Base-by-base conservation (phyloP, 305 asterid genomes). In the Fraxinus latifolia region DNA sequence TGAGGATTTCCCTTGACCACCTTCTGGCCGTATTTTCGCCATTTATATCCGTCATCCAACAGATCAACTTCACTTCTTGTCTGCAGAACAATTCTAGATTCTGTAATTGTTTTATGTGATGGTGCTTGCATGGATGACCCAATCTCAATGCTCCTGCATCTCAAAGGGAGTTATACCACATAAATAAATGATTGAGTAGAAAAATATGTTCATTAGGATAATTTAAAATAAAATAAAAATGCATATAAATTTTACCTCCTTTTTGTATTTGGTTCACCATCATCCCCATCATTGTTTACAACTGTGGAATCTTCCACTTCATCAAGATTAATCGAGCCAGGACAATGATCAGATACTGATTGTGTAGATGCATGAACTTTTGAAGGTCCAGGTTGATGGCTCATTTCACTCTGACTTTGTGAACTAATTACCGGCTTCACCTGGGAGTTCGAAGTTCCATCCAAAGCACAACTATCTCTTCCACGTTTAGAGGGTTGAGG, bases 21-120 rank as follows among this genome's bases (percentile, higher is more conserved):
- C 87, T 95, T 95, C 84, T 95, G 99, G 79, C 99, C 99, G 36
- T 95, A 95, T 85, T 95, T 95, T 74, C 98, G 88, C 99, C 99
- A 95, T 86, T 89, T 92, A 81, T 84, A 93, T 50, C 98, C 97
- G 83, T 95, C 99, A 47, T 94, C 96, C 88, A 95, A 82, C 58
- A 94, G 90, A 87, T 93, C 98, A 84, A 95, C 98, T 84, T 94
- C 99, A 85, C 99, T 95, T 85, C 95, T 92, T 0, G 97, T 94
- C 90, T 92, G 99, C 82, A 95, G 93, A 14, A 95, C 94, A 82
- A 95, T 95, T 87, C 91, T 94, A 19, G 97, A 86, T 79, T 93
- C 97, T 33, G 97, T 89, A 62, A 93, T 85, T 4, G 97, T 94
- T 82, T 87, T 91, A 81, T 84, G 92, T 4, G 91, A 83, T 62